phyloP scores from a whole-genome alignment of 192 early-diverging fungal species.

The Spizellomyces sp. region DNA sequence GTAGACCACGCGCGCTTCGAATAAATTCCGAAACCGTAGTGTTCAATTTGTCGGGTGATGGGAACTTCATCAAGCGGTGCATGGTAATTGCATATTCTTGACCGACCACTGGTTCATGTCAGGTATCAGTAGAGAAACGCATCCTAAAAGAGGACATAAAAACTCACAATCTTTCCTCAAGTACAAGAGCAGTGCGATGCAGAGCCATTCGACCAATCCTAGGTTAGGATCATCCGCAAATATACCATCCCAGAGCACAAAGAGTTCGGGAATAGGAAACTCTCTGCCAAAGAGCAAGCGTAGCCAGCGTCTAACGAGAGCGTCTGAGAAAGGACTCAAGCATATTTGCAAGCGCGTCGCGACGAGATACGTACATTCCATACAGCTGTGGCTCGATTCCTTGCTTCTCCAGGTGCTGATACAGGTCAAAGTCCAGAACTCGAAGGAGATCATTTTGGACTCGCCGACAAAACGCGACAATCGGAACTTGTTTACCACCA shows the following conservation, averaged over 20 bases:
- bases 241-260: slow-evolving; percentile 89
- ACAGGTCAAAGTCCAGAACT: slow-evolving; percentile 72
- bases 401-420: slow-evolving; percentile 66
- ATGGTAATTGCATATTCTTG: slow-evolving; percentile 39
- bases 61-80: slow-evolving; percentile 48
- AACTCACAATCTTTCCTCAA: slow-evolving; percentile 69
- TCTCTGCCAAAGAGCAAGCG: slow-evolving; percentile 91
- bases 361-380: slow-evolving; percentile 67
- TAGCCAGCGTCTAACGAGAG: slow-evolving; percentile 73
- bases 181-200: slow-evolving; percentile 71
- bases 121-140: not conserved
- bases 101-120: slow-evolving; percentile 30
- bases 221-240: slow-evolving; percentile 80
- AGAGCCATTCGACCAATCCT: slow-evolving; percentile 81
- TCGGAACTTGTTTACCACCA: slow-evolving; percentile 46
- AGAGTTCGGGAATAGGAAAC: slow-evolving; percentile 69
- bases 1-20: slow-evolving; percentile 18
- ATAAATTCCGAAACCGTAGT: slow-evolving; percentile 27
- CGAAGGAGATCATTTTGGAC: slow-evolving; percentile 73
- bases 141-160: not conserved
- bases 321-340: not conserved
- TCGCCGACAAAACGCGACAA: slow-evolving; percentile 72
- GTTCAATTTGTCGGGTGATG: slow-evolving; percentile 13
- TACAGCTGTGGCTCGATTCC: slow-evolving; percentile 94
- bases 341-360: not conserved